These are phyloP conservation scores for Lepidium campestre DNA, from an alignment of 441 rosid species.

Conservation along the genomic window DNA sequence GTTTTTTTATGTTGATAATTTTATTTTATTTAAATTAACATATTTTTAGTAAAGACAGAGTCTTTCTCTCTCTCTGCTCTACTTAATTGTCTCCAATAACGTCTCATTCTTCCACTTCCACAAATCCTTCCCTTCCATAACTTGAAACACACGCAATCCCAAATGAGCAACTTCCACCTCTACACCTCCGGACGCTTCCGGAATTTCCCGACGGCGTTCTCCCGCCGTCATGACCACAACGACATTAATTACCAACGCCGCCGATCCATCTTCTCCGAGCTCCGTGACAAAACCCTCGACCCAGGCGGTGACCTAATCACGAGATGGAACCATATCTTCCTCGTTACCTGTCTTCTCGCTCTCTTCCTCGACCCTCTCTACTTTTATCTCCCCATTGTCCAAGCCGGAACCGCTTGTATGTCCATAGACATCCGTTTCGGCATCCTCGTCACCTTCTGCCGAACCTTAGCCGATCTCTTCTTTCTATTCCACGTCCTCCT, in stretches of 20 bases:
- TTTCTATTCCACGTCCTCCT: constrained; percentile 59
- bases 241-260: constrained; percentile 35
- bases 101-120: constrained; percentile 13
- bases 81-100: not conserved
- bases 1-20: not conserved
- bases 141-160: constrained; percentile 11
- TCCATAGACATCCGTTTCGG: constrained; percentile 40
- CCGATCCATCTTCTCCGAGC: constrained; percentile 17
- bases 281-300: constrained; percentile 56
- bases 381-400: constrained; percentile 58
- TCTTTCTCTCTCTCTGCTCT: not conserved
- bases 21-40: not conserved
- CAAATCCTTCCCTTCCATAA: constrained; percentile 14
- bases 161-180: constrained; percentile 34
- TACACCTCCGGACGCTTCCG: constrained; percentile 35
- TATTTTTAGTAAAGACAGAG: constrained; percentile 24
- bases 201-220: constrained; percentile 25
- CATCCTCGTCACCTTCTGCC: constrained; percentile 47
- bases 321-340: constrained; percentile 76
- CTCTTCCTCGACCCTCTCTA: constrained; percentile 83
- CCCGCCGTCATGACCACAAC: constrained; percentile 37
- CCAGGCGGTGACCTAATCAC: constrained; percentile 64
- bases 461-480: constrained; percentile 60
- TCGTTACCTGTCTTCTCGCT: constrained; percentile 64
- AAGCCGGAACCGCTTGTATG: constrained; percentile 46